Percentiles rank a stretch among this genome's conserved stretches.
Evolutionary conservation across 2,329 filamentous ascomycete species (phyloP).

Genomic region (Trichoderma atroviride): DNA sequence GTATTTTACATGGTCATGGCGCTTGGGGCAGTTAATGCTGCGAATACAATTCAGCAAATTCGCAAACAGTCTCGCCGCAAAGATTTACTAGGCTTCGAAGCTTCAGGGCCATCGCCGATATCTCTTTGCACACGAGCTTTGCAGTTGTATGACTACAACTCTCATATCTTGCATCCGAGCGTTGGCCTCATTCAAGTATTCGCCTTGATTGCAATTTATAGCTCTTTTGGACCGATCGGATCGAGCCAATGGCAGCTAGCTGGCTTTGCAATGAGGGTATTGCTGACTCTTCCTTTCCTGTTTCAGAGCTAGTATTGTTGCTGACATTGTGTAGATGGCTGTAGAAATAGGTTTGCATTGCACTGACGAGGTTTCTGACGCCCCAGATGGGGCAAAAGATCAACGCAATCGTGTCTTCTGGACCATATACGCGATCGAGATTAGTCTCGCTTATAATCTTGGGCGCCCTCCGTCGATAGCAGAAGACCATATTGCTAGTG

Average conservation of each 20-base stretch:
- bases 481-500: background rate
- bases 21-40: background rate
- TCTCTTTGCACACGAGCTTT: background rate
- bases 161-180: background rate
- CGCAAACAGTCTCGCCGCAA: background rate
- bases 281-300: background rate
- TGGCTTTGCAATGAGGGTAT: background rate
- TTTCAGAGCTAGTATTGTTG: background rate
- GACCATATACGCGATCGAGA: background rate
- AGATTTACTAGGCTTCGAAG: background rate
- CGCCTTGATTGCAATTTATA: background rate
- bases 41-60: background rate
- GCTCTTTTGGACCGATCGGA: background rate
- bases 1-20: background rate
- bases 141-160: background rate
- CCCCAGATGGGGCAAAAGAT: background rate
- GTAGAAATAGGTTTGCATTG: background rate
- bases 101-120: background rate
- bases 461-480: background rate
- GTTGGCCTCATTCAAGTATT: background rate
- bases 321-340: background rate
- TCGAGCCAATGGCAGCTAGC: background rate
- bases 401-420: background rate
- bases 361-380: background rate
- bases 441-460: background rate